phyloP scores from a whole-genome alignment of 306 rosid genomes.

The Inga leiocalycina region DNA sequence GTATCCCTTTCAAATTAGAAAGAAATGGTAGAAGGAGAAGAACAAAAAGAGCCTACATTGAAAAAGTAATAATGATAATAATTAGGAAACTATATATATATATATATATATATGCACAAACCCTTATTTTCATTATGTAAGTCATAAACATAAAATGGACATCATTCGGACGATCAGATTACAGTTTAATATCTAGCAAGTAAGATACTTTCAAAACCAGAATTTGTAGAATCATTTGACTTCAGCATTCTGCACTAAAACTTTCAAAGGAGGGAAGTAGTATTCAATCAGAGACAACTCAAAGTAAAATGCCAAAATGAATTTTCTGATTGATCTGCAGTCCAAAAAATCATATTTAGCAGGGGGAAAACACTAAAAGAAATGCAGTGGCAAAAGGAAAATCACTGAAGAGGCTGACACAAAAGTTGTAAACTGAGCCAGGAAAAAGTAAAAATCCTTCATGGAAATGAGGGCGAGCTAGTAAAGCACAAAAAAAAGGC shows the following conservation, averaged over 20 bases:
- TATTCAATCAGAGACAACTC: constrained; percentile 9
- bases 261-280: constrained; percentile 10
- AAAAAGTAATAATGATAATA: not conserved
- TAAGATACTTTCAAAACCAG: constrained; percentile 2
- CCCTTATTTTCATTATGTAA: not conserved
- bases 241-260: not conserved
- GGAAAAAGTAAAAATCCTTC: constrained; percentile 74
- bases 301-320: not conserved
- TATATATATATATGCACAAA: not conserved
- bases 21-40: constrained; percentile 76
- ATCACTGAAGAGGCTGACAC: constrained; percentile 43
- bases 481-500: constrained; percentile 51
- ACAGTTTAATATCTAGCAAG: constrained; percentile 12
- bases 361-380: not conserved
- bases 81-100: not conserved
- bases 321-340: not conserved
- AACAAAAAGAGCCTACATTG: constrained; percentile 75
- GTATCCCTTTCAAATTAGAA: constrained; percentile 77
- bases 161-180: constrained; percentile 11
- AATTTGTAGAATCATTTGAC: not conserved
- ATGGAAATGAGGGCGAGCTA: constrained; percentile 87
- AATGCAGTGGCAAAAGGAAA: not conserved
- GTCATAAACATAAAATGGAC: constrained; percentile 26
- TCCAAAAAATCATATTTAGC: not conserved
- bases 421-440: constrained; percentile 77